Conservation (phyloP, 1,284 basidiomycete species). For the Rhodotorula mucilaginosa region DNA sequence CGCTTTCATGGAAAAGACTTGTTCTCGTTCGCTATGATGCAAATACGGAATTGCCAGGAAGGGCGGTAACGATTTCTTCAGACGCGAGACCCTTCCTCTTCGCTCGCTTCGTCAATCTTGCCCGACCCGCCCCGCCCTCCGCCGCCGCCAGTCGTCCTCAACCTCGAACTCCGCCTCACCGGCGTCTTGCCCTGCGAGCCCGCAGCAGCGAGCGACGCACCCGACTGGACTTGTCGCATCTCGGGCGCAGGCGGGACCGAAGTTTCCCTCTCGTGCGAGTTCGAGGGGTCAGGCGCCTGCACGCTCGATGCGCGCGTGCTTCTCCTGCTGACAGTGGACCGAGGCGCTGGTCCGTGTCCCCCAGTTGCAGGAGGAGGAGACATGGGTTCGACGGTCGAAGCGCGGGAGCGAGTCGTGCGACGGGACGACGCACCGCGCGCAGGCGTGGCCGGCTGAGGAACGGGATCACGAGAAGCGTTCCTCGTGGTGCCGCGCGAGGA, state of each 20-base stretch:
- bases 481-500: neutral
- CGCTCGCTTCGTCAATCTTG: slow-evolving; percentile 16
- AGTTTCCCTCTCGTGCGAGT: neutral
- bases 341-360: neutral
- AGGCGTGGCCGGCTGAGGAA: neutral
- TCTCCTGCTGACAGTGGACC: neutral
- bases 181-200: slow-evolving; percentile 4
- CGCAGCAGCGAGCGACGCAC: neutral
- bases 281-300: neutral
- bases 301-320: slow-evolving; percentile 12
- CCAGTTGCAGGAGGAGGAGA: neutral
- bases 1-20: neutral
- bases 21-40: too few species aligned
- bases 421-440: neutral
- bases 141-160: neutral
- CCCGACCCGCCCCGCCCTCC: slow-evolving; percentile 4
- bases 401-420: slow-evolving; percentile 2
- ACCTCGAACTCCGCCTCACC: slow-evolving; percentile 21
- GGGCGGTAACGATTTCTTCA: too few species aligned
- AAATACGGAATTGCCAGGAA: too few species aligned
- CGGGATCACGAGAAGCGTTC: neutral
- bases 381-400: neutral
- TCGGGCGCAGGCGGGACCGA: neutral
- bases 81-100: neutral
- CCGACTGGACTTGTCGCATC: neutral